Evolutionary conservation across 2,329 filamentous ascomycete species (phyloP), one percentile per base, ranked within the genome.

Genomic region (Colletotrichum sp.): DNA sequence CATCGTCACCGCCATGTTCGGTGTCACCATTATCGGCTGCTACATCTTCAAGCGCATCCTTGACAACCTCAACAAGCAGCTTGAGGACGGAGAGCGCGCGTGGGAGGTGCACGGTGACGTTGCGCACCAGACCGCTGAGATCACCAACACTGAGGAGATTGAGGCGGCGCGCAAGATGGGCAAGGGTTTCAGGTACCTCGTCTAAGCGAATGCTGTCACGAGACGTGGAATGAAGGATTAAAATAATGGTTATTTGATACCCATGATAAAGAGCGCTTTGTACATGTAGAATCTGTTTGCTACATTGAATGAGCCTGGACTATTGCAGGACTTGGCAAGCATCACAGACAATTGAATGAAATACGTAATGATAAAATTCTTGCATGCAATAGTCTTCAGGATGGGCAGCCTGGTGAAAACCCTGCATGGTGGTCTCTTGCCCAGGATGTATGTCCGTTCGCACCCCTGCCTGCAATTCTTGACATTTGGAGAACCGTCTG

Each of bases 1-100:
- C 6, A 92, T 93, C 72, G 92, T 93, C 7, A 88, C 89, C 16
- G 86, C 90, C 80, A 93, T 93, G 92, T 93, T 93, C 79, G 90
- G 90, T 5, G 79, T 91, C 55, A 90, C 92, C 0, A 88, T 92
- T 36, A 44, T 86, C 0, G 90, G 90, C 7, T 92, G 88, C 82
- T 86, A 83, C 68, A 73, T 83, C 36, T 88, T 91, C 84, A 85
- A 87, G 24, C 73, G 84, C 78, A 87, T 90, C 71, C 85, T 92
- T 6, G 72, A 81, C 7, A 81, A 83, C 71, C 80, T 89, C 77
- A 90, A 90, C 83, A 85, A 83, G 80, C 84, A 88, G 83, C 81
- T 90, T 12, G 88, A 87, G 75, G 81, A 79, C n/a, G 84, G 83
- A 66, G 86, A 89, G 81, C 78, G 78, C 3, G 83, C 82, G 3